Conservation (phyloP, 495 filamentous ascomycete species). For the Massariosphaeria phaeospora region DNA sequence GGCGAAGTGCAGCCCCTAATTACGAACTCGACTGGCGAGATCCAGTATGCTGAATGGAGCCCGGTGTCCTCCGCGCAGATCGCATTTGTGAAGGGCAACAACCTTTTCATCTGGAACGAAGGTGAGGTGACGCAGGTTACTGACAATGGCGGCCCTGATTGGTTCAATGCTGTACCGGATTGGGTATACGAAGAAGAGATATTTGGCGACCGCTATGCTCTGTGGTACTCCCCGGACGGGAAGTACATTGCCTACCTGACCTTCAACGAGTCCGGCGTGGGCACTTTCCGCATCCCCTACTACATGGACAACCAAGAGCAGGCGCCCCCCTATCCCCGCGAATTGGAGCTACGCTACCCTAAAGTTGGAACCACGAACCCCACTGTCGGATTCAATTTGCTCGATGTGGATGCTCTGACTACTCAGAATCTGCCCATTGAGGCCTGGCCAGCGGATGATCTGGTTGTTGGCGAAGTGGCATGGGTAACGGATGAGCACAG, state of each 20-base stretch:
- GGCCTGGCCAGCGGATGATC: constrained; percentile 47
- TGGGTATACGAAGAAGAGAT: constrained; percentile 64
- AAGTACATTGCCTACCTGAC: constrained; percentile 52
- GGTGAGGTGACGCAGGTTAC: constrained; percentile 50
- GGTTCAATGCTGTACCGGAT: constrained; percentile 57
- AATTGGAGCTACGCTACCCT: constrained; percentile 52
- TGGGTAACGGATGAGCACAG: constrained; percentile 53
- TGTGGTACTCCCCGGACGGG: constrained; percentile 58
- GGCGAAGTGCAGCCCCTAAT: constrained; percentile 46
- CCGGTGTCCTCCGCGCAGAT: constrained; percentile 45
- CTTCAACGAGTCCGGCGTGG: constrained; percentile 56
- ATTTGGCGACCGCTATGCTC: constrained; percentile 45
- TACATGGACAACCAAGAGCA: constrained; percentile 49
- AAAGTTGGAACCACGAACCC: constrained; percentile 57
- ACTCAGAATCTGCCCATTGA: constrained; percentile 39
- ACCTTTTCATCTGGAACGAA: constrained; percentile 51
- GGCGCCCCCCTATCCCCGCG: constrained; percentile 49
- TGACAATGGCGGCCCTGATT: constrained; percentile 49
- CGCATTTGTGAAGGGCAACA: constrained; percentile 54
- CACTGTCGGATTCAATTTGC: constrained; percentile 48
- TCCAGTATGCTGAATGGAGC: constrained; percentile 54
- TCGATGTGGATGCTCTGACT: constrained; percentile 40
- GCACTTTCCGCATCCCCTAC: constrained; percentile 54
- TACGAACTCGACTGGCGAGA: constrained; percentile 48
- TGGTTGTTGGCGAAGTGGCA: constrained; percentile 53